phyloP scores from a whole-genome alignment of 75 land plant species.

The Chamaecyparis obtusa region DNA sequence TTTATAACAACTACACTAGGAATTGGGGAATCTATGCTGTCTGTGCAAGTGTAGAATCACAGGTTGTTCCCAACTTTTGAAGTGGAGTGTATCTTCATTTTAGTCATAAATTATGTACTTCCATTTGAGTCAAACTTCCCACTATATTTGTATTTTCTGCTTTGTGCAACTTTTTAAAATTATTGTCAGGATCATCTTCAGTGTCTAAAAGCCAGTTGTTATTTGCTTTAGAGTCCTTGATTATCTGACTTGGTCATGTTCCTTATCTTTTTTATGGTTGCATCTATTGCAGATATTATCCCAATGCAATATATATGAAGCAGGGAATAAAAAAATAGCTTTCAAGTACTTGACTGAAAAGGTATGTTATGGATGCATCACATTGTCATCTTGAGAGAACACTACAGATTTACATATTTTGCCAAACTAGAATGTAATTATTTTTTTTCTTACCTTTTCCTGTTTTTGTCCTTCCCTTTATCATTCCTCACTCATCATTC shows the following conservation, averaged over 20 bases:
- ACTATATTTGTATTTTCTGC: background rate
- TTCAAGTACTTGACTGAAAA: slow-evolving; percentile 81
- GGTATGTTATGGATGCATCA: slow-evolving; percentile 31
- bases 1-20: slow-evolving; percentile 97
- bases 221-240: background rate
- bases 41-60: slow-evolving; percentile 96
- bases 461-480: background rate
- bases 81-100: background rate
- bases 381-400: background rate
- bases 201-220: background rate
- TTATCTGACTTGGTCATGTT: background rate
- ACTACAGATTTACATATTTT: slow-evolving; percentile 1
- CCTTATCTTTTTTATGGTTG: slow-evolving; percentile 3
- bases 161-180: background rate
- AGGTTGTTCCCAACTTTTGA: slow-evolving; percentile 42
- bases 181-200: background rate
- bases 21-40: slow-evolving; percentile 97
- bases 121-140: background rate
- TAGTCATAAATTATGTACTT: background rate
- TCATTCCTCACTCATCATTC: background rate
- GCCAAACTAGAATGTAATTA: background rate
- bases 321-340: slow-evolving; percentile 74
- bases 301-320: slow-evolving; percentile 94
- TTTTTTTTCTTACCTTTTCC: slow-evolving; percentile 3
- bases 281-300: slow-evolving; percentile 69